Evolutionary conservation across 2,329 filamentous ascomycete species (phyloP).

Genomic region (Penicillium sp.): DNA sequence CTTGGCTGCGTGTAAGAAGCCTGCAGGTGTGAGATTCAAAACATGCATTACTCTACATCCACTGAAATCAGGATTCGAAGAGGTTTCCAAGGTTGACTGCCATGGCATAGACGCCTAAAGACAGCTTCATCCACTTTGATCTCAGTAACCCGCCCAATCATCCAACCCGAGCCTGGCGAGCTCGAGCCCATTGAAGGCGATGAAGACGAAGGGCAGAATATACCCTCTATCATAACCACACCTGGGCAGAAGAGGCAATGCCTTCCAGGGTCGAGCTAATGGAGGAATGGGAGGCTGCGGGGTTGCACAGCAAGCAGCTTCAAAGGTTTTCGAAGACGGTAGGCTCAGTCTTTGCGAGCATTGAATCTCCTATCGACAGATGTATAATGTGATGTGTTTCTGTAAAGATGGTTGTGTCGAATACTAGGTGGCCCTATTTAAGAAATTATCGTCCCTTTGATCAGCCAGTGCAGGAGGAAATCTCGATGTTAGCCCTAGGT

Average conservation of each 20-base stretch:
- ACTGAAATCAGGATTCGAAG: not conserved
- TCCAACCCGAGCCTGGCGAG: constrained; percentile 17
- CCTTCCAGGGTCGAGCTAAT: constrained; percentile 42
- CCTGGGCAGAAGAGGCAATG: constrained; percentile 45
- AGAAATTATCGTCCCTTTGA: too few relatives aligned
- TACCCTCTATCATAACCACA: constrained; percentile 29
- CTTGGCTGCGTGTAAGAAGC: too few relatives aligned
- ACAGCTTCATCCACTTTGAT: too few relatives aligned
- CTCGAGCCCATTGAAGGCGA: not conserved
- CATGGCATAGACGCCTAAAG: too few relatives aligned
- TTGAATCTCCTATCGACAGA: not conserved
- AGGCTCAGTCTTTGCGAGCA: constrained; percentile 21
- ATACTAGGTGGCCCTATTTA: too few relatives aligned
- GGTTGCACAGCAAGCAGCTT: constrained; percentile 7
- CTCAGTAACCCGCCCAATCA: constrained; percentile 2
- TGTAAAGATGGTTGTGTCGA: too few relatives aligned
- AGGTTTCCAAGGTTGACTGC: not conserved
- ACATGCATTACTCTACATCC: too few relatives aligned
- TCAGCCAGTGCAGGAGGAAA: too few relatives aligned
- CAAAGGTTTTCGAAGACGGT: constrained; percentile 17
- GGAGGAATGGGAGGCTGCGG: constrained; percentile 34
- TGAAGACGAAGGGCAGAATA: constrained; percentile 11
- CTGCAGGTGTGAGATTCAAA: too few relatives aligned
- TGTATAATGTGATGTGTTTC: too few relatives aligned
- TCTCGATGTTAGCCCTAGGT: too few relatives aligned